Evolutionary conservation across 768 basidiomycete species (phyloP), one percentile per base, ranked within the genome.

Genomic region (Neoboletus subvelutipes): DNA sequence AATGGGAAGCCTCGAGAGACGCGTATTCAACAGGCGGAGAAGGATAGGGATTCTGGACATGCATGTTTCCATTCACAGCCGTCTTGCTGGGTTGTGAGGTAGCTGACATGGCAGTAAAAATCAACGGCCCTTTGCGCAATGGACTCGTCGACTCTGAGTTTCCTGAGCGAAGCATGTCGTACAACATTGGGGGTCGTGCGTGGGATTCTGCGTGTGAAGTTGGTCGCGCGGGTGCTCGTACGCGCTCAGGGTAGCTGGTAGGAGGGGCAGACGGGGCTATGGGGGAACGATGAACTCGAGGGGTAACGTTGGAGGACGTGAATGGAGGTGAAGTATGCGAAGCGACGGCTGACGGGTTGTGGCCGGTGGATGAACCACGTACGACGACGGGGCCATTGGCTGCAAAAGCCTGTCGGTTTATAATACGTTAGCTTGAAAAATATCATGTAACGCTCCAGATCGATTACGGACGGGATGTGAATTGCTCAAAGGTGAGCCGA

Each of bases 81-180:
- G 43, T 41, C 47, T 43, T 64, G 49, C 10, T 22, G 24, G 55
- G 46, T 17, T 71, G 65, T 29, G 66, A 67, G 7, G 65, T 55
- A n/a, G 70, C 51, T 13, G 76, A 73, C 78, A 81, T 83, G 4
- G 85, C 83, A 7, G 84, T 69, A 54, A 88, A 88, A 33, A 89
- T 88, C 24, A 84, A 75, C 1, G 87, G 85, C 22, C 81, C 83
- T 20, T 80, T 81, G 54, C 74, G 76, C 6, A 70, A 45, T 4
- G 67, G 59, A 58, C 61, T 6, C 50, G 42, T 45, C 52, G 34
- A 61, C 52, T 53, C 69, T 5, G 59, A 1, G 33, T 56, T 51
- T 31, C 58, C 64, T 1, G 65, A 58, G 45, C 67, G 62, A 15
- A 67, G 54, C 13, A 64, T 37, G 60, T 70, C 68, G 29, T 52